phyloP scores from a whole-genome alignment of 768 basidiomycete genomes.

The Naganishia kalamii region DNA sequence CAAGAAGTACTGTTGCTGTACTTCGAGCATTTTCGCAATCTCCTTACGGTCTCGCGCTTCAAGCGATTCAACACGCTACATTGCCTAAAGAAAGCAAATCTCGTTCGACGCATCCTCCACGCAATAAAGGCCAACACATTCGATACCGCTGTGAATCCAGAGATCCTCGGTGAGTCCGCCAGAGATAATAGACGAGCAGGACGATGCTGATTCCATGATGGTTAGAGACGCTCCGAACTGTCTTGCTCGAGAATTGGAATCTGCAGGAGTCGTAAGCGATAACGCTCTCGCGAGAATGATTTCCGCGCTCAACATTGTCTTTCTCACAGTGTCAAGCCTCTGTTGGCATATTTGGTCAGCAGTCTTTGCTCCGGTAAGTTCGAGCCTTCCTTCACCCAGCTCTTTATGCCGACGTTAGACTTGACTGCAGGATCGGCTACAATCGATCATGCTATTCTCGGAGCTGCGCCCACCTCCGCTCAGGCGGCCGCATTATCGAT shows the following conservation, averaged over 20 bases:
- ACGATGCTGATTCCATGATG: neutral
- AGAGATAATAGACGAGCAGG: neutral
- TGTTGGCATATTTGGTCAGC: constrained; percentile 77
- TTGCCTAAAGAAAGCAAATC: constrained; percentile 62
- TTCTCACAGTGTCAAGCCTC: constrained; percentile 59
- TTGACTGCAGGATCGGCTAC: neutral
- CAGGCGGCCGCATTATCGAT: constrained; percentile 49
- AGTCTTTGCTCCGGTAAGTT: constrained; percentile 53
- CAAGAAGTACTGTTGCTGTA: constrained; percentile 70
- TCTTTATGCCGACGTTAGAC: neutral
- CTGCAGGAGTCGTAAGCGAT: constrained; percentile 37
- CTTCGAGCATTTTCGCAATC: constrained; percentile 71
- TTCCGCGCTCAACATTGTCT: neutral
- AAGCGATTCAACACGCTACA: constrained; percentile 70
- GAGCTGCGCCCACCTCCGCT: constrained; percentile 17
- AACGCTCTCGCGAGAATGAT: neutral
- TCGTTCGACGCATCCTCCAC: constrained; percentile 72
- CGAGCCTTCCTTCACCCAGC: neutral
- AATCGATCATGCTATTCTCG: constrained; percentile 26
- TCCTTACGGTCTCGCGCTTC: constrained; percentile 66
- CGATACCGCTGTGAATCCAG: constrained; percentile 56
- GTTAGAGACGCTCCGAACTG: constrained; percentile 31
- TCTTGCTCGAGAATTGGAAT: constrained; percentile 37
- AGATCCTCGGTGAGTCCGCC: constrained; percentile 49
- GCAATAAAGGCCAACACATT: constrained; percentile 77